Conservation (phyloP, 2,329 filamentous ascomycete genomes). For the Capronia coronata region DNA sequence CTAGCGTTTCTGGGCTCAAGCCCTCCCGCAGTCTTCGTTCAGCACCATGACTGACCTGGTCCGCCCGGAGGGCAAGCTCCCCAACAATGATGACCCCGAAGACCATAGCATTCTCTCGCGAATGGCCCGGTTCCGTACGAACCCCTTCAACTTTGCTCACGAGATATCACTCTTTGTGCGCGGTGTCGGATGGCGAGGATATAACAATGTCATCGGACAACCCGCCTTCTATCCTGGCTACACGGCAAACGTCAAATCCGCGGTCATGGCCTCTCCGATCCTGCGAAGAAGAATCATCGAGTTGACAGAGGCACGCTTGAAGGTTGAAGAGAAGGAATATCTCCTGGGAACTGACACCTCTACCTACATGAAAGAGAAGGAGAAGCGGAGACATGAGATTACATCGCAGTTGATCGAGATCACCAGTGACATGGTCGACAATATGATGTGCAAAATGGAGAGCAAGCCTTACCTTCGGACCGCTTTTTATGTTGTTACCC, state of each 20-base stretch:
- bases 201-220: slow-evolving; percentile 83
- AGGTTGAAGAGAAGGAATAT: slow-evolving; percentile 64
- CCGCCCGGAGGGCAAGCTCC: slow-evolving; percentile 9
- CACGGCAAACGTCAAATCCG: slow-evolving; percentile 76
- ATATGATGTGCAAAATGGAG: slow-evolving; percentile 99
- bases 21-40: neutral
- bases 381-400: slow-evolving; percentile 56
- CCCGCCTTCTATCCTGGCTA: slow-evolving; percentile 91
- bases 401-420: slow-evolving; percentile 70
- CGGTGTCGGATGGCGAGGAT: slow-evolving; percentile 89
- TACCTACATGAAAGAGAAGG: slow-evolving; percentile 27
- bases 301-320: slow-evolving; percentile 66
- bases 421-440: slow-evolving; percentile 77
- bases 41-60: slow-evolving; percentile 16
- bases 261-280: slow-evolving; percentile 68
- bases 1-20: neutral
- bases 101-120: slow-evolving; percentile 51
- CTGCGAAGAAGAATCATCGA: slow-evolving; percentile 68
- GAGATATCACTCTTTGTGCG: slow-evolving; percentile 91
- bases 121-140: slow-evolving; percentile 77
- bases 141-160: slow-evolving; percentile 72
- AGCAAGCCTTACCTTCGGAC: slow-evolving; percentile 85
- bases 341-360: slow-evolving; percentile 20
- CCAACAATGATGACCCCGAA: slow-evolving; percentile 10
- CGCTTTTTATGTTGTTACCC: slow-evolving; percentile 83